Conservation (phyloP, 2,329 filamentous ascomycete genomes). For the Colletotrichum incanum region DNA sequence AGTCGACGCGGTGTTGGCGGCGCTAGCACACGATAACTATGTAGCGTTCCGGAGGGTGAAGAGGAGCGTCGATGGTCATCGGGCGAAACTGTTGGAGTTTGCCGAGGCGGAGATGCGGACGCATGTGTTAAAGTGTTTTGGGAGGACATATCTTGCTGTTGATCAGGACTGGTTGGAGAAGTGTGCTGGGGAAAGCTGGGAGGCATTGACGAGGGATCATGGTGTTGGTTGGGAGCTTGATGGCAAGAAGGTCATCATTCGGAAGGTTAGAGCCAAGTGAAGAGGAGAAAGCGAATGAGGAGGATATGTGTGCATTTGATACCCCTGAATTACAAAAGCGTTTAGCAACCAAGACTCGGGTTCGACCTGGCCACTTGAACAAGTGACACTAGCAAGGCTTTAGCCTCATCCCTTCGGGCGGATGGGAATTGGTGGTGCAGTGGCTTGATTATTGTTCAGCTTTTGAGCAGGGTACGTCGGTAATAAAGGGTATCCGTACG, state of each 20-base stretch:
- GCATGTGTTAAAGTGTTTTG: slow-evolving; percentile 89
- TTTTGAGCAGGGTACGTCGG: no score
- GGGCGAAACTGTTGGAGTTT: slow-evolving; percentile 85
- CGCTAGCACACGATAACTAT: slow-evolving; percentile 88
- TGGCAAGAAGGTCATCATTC: slow-evolving; percentile 82
- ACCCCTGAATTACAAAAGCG: slow-evolving; percentile 31
- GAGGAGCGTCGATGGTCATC: slow-evolving; percentile 83
- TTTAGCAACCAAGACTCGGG: neutral
- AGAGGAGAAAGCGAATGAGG: neutral
- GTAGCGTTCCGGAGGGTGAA: slow-evolving; percentile 81
- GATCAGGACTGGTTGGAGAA: slow-evolving; percentile 79
- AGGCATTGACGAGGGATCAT: slow-evolving; percentile 75
- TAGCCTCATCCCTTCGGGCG: neutral
- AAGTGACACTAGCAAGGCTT: neutral
- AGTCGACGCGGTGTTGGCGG: slow-evolving; percentile 77
- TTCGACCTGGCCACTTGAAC: no score
- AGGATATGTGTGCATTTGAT: slow-evolving; percentile 26
- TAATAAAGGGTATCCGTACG: no score
- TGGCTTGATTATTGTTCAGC: no score
- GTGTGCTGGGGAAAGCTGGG: slow-evolving; percentile 80
- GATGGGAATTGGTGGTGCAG: no score
- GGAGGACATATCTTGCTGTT: slow-evolving; percentile 83
- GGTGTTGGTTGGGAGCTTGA: slow-evolving; percentile 90
- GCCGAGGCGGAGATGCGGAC: slow-evolving; percentile 81
- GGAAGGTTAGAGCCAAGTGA: slow-evolving; percentile 60